Base-by-base conservation (phyloP, 2,329 filamentous ascomycete species). In the Calonectria pauciramosa region DNA sequence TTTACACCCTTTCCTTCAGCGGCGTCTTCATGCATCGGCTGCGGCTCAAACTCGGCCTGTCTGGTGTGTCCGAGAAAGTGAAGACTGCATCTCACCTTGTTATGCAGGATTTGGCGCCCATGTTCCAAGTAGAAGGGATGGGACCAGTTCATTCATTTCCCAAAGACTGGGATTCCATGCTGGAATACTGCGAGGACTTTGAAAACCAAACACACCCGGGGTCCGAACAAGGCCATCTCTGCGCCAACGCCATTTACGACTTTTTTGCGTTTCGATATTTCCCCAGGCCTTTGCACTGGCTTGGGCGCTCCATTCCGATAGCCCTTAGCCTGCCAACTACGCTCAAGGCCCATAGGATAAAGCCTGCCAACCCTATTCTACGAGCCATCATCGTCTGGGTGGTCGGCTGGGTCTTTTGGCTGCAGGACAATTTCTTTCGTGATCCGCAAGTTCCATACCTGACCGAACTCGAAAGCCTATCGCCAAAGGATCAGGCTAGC, bases 231-330 rank as follows among this genome's bases (percentile, higher is more conserved):
- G 38, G 38, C 0, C 47, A 60, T n/a, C 54, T 70, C 36, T 26
- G 70, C 11, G 71, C 44, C 18, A 13, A 59, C 14, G 71, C 67
- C 1, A 70, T 73, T 5, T 70, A 70, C 32, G 70, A 73, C 18
- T 59, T 70, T 18, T 73, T 73, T 59, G 59, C 71, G 3, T 73
- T 73, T 13, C 67, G 71, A 20, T 73, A 70, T 11, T 73, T 73
- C 34, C 71, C 71, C 1, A 59, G 49, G 0, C 56, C 67, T 6
- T 14, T 73, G 2, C 71, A 59, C 11, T 73, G 67, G 71, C 18
- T 73, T 1, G 67, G 71, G 2, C 30, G 28, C 18, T 73, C 71
- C 3, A 36, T 73, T 23, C 67, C 71, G 8, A 54, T 32, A 16
- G 66, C 71, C 4, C 67, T 73, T 6, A 70, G 66, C 2, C 59